Percentiles rank a stretch among this genome's conserved stretches.
Conservation (phyloP, 2,329 filamentous ascomycete genomes). For the Colletotrichum karsti region DNA sequence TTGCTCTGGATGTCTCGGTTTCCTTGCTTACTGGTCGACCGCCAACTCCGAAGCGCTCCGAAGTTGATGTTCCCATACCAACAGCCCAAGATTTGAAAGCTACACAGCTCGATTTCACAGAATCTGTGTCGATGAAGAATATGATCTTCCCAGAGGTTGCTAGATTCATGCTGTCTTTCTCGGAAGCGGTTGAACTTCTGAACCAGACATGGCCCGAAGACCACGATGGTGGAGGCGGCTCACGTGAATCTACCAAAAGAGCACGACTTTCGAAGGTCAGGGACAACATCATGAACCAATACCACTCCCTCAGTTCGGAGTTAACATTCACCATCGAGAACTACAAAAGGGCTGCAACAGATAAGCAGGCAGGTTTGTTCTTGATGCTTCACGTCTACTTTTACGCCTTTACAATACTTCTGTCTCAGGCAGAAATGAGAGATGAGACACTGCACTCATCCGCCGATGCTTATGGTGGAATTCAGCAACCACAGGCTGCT, state of each 20-base stretch:
- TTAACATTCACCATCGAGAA: not conserved
- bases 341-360: not conserved
- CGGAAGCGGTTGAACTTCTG: not conserved
- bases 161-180: not conserved
- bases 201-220: not conserved
- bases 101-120: not conserved
- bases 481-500: not conserved
- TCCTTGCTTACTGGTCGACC: not conserved
- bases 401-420: not conserved
- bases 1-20: not conserved
- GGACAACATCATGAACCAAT: not conserved
- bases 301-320: not conserved
- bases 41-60: not conserved
- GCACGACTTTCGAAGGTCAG: not conserved
- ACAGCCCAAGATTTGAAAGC: not conserved
- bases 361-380: not conserved
- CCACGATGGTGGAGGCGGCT: accelerated
- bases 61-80: not conserved
- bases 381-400: conserved; percentile 3
- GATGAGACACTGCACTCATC: not conserved
- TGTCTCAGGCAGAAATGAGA: not conserved
- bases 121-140: not conserved
- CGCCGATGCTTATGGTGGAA: too few relatives aligned
- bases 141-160: not conserved
- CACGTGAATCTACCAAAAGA: not conserved